Conservation (phyloP, 1,284 basidiomycete species). For the Stygiomarasmius scandens region DNA sequence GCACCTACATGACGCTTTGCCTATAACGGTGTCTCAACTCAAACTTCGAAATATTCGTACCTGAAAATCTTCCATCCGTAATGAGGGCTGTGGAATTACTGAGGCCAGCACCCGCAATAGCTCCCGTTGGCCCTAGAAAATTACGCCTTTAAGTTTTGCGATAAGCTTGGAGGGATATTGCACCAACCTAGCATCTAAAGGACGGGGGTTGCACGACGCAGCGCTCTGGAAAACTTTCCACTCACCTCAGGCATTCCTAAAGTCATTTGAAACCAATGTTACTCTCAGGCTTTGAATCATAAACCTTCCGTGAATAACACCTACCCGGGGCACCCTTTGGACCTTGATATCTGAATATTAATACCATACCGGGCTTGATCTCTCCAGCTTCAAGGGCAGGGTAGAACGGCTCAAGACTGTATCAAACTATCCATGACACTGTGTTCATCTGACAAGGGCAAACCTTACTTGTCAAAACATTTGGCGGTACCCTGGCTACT, state of each 20-base stretch:
- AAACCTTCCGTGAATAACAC: too few species aligned
- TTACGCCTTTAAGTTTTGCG: conserved; percentile 15
- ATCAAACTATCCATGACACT: too few species aligned
- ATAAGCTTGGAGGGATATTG: background rate
- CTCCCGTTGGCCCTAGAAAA: conserved; percentile 76
- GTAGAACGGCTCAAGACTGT: conserved; percentile 82
- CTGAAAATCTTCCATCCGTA: conserved; percentile 96
- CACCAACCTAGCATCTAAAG: conserved; percentile 50
- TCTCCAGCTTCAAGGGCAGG: conserved; percentile 81
- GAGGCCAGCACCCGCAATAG: conserved; percentile 92
- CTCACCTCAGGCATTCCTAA: conserved; percentile 94
- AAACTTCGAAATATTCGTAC: conserved; percentile 47
- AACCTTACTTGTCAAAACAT: conserved; percentile 69
- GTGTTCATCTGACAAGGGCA: too few species aligned
- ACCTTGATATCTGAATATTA: conserved; percentile 94
- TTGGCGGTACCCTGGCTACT: conserved; percentile 63
- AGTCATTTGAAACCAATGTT: conserved; percentile 52
- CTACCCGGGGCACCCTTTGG: conserved; percentile 43
- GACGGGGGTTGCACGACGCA: conserved; percentile 6
- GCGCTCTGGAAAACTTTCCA: background rate
- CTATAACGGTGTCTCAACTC: background rate
- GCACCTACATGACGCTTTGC: conserved; percentile 25
- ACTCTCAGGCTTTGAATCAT: too few species aligned
- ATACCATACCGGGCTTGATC: conserved; percentile 84
- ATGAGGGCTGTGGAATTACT: conserved; percentile 90